phyloP scores from a whole-genome alignment of 345 rosid genomes.

The Salix suchowensis region DNA sequence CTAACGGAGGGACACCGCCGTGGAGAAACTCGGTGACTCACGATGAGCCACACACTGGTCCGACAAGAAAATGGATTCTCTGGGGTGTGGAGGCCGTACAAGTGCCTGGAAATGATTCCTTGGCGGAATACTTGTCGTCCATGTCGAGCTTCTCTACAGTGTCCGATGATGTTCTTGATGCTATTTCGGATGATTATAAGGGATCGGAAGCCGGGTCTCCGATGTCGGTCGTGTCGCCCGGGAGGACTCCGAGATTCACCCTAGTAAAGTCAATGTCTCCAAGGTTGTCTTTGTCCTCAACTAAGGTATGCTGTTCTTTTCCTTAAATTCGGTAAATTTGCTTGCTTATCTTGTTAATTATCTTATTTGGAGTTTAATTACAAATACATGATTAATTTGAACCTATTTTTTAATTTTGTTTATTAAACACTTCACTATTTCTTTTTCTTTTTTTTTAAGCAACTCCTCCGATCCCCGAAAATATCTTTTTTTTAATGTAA shows the following conservation, averaged over 20 bases:
- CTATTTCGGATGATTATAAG: slow-evolving; percentile 32
- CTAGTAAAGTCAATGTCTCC: slow-evolving; percentile 35
- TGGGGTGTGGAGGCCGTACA: slow-evolving; percentile 69
- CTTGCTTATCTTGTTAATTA: background rate
- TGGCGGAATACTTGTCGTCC: slow-evolving; percentile 46
- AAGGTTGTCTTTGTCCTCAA: slow-evolving; percentile 23
- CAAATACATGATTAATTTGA: too few species aligned
- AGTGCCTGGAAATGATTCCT: slow-evolving; percentile 31
- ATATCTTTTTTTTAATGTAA: too few species aligned
- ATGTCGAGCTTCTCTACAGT: slow-evolving; percentile 56
- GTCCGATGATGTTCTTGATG: slow-evolving; percentile 27
- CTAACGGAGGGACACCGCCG: slow-evolving; percentile 84
- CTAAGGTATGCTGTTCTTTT: slow-evolving; percentile 37
- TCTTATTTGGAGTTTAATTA: background rate
- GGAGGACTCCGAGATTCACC: slow-evolving; percentile 41
- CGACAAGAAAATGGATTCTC: slow-evolving; percentile 64
- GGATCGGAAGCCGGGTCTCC: slow-evolving; percentile 43
- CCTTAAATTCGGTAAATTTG: background rate
- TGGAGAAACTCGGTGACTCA: slow-evolving; percentile 91
- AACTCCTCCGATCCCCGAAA: too few species aligned
- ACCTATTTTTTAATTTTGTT: background rate
- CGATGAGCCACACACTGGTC: slow-evolving; percentile 59
- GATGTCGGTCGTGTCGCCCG: slow-evolving; percentile 22
- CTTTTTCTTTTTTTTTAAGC: too few species aligned
- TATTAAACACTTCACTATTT: background rate